Base-by-base conservation (phyloP, 805 yeast genomes). In the Myxozyma melibiosi region DNA sequence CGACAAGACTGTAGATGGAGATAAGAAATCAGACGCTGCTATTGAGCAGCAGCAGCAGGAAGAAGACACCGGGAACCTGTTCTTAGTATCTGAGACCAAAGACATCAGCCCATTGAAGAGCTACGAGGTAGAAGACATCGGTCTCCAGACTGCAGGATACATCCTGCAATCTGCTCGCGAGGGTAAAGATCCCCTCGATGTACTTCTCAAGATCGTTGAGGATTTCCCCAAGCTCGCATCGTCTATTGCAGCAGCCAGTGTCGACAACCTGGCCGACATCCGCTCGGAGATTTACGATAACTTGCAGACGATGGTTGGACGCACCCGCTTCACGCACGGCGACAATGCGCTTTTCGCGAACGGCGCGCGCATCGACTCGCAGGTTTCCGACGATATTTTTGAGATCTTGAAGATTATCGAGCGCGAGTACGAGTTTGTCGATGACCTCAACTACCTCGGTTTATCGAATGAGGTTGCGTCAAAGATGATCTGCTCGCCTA, bases 141-240 rank as follows among this genome's bases (percentile, higher is more conserved):
- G 72, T 11, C 39, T 60, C 18, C 61, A 66, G 28, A 68, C 76
- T 0, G 72, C 76, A 0, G 60, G 63, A 20, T 74, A 73, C 43
- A 69, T 84, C 25, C 57, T 72, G 38, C 41, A 55, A 18, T 49
- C 53, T 4, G 16, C 28, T 2, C 27, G 25, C 4, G 57, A 65
- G 4, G 58, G 64, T 28, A 48, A 66, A 28, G 69, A 71, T 31
- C 70, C 76, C 38, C 70, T 77, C 37, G 72, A 72, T 0, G 65
- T 75, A 0, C 70, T 84, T 47, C 70, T 72, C 2, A 66, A 71
- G 0, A 42, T 82, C 0, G 67, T 81, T 18, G 70, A 74, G 30
- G 80, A 84, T 51, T 79, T 87, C 41, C 91, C 94, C 0, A 77
- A 76, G 56, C 78, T 71, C 64, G 76, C 84, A 0, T 62, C 78